A percentile compares a stretch with the other conserved stretches of the same genome.
Evolutionary conservation across 1,139 yeast genomes (phyloP).

Genomic region (Hansenula lynferdii): DNA sequence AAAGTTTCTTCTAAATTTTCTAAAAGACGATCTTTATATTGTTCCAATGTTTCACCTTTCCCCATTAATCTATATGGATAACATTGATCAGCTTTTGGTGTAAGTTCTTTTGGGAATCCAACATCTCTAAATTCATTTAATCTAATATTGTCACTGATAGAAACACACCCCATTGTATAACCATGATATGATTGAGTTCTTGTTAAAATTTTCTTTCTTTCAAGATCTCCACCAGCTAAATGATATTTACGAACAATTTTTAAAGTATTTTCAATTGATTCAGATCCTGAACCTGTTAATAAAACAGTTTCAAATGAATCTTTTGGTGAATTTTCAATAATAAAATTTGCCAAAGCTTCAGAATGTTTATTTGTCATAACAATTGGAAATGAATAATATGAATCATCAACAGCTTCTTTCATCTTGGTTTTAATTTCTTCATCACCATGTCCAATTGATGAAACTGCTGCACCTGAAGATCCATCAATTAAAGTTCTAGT

Average conservation of each 20-base stretch:
- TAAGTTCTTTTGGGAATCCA: constrained; percentile 33
- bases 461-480: constrained; percentile 64
- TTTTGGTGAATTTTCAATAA: constrained; percentile 49
- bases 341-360: constrained; percentile 47
- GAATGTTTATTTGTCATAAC: constrained; percentile 38
- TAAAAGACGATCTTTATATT: constrained; percentile 42
- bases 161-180: constrained; percentile 49
- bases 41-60: constrained; percentile 43
- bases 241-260: constrained; percentile 54
- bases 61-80: constrained; percentile 47
- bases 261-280: constrained; percentile 55
- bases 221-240: constrained; percentile 43
- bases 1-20: constrained; percentile 45
- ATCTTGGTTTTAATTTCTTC: constrained; percentile 44
- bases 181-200: constrained; percentile 57
- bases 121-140: constrained; percentile 38
- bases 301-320: constrained; percentile 51
- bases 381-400: constrained; percentile 44
- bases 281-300: constrained; percentile 59
- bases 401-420: constrained; percentile 41
- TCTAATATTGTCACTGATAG: constrained; percentile 42
- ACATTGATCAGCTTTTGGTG: constrained; percentile 41
- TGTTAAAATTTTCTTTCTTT: constrained; percentile 46
- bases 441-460: constrained; percentile 57
- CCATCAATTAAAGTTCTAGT: constrained; percentile 42